Conservation (phyloP, 148 eudicot genomes). For the Agrostemma githago region DNA sequence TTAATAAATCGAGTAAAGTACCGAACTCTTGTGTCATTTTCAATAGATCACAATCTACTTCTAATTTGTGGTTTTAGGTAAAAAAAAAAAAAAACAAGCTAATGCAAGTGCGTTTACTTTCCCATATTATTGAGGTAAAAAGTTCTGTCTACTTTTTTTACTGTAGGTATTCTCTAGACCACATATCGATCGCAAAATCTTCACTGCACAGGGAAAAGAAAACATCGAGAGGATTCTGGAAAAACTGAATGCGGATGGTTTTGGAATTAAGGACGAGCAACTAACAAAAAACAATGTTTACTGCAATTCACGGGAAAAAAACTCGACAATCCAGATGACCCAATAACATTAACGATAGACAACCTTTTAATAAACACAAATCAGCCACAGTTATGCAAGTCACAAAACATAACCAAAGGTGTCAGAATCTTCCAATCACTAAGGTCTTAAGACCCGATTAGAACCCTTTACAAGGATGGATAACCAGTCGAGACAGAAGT, state of each 20-base stretch:
- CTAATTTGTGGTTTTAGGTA: constrained; percentile 31
- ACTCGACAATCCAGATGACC: neutral
- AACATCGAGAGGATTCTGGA: constrained; percentile 53
- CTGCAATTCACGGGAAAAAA: neutral
- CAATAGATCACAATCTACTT: too few relatives aligned
- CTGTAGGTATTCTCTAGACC: neutral
- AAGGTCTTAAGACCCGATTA: too few relatives aligned
- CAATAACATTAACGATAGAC: too few relatives aligned
- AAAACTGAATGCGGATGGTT: constrained; percentile 40
- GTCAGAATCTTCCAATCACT: too few relatives aligned
- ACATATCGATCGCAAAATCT: neutral
- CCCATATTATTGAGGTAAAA: constrained; percentile 53
- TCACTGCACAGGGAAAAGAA: constrained; percentile 53
- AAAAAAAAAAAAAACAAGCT: constrained; percentile 46
- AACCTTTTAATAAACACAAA: neutral
- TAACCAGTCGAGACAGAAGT: neutral
- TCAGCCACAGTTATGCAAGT: neutral
- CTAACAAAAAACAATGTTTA: neutral
- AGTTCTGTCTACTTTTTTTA: neutral
- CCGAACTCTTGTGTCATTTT: too few relatives aligned
- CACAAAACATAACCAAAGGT: neutral
- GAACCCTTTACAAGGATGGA: too few relatives aligned
- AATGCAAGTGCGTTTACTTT: constrained; percentile 67
- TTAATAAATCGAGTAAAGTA: too few relatives aligned
- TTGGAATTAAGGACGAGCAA: constrained; percentile 32